Evolutionary conservation across 805 yeast genomes (phyloP), one percentile per base, ranked within the genome.

Genomic region (Blastobotrys terrestris): DNA sequence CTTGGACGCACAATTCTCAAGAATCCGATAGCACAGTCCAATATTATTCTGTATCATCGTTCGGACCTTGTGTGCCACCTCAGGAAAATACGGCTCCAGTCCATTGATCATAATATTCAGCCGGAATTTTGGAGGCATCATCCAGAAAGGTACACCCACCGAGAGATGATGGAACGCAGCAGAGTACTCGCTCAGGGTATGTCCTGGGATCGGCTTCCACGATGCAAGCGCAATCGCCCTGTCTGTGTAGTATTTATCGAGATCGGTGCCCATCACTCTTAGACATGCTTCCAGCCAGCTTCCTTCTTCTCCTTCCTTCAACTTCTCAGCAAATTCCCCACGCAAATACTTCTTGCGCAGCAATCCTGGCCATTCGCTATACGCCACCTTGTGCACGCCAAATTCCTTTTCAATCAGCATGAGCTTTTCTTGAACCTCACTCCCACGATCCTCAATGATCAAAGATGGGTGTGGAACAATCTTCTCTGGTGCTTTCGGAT

Each of bases 51-150:
- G 44, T 18, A 41, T 18, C 44, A 41, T 41, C 20, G 20, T 18
- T 11, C 44, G 18, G 8, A 41, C 44, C 44, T 16, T 18, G 11
- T 41, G 16, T 20, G 19, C 44, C 44, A 7, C 16, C 7, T 41
- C 44, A 3, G 44, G 20, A 11, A 41, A 41, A 20, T 41, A 41
- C 20, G 44, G 44, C 44, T 41, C 44, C 44, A 41, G 20, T 11
- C 20, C 44, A 41, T 41, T 41, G 44, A 41, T 15, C 44, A 41
- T 41, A 18, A 41, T 41, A 20, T 41, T 41, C 3, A 41, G 44
- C 8, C 44, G 16, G 44, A 41, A 41, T 11, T 41, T 41, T 3
- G 44, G 44, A 3, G 44, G 44, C 44, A 41, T 41, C 44, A 41
- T 41, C 44, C 44, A 41, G 20, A 41, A 41, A 18, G 44, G 44